Evolutionary conservation across 23 red algal genomes (phyloP).

Genomic region (Porphyridium purpureum): DNA sequence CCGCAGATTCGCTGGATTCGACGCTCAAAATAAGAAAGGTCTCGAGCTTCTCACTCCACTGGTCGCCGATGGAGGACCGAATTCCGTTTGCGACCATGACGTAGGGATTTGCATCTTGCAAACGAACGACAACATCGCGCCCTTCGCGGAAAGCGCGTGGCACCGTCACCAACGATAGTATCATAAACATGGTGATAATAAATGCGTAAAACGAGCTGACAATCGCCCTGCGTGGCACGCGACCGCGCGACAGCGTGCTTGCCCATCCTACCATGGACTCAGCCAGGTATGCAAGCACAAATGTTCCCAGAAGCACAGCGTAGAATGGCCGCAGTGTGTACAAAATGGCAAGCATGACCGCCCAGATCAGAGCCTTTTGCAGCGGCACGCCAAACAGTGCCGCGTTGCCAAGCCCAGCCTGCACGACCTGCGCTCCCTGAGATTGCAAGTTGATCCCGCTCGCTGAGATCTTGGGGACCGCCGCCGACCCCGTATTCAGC

Average conservation of each 20-base stretch:
- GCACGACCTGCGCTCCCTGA: too few species aligned
- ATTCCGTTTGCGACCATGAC: constrained; percentile 79
- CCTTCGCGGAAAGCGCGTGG: constrained; percentile 72
- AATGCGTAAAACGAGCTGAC: constrained; percentile 64
- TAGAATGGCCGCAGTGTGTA: constrained; percentile 68
- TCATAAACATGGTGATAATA: constrained; percentile 50
- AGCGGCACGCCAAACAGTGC: constrained; percentile 17
- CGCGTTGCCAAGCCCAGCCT: too few species aligned
- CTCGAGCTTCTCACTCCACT: constrained; percentile 69
- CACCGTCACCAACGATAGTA: constrained; percentile 64
- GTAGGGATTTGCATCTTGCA: constrained; percentile 84
- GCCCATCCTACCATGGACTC: constrained; percentile 51
- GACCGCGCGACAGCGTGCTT: constrained; percentile 5
- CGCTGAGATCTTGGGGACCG: too few species aligned
- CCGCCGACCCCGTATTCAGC: too few species aligned
- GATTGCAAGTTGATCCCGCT: too few species aligned
- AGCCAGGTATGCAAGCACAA: constrained; percentile 75
- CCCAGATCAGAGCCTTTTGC: constrained; percentile 51
- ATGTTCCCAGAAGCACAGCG: constrained; percentile 75
- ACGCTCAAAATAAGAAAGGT: constrained; percentile 29
- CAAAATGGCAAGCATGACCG: constrained; percentile 10
- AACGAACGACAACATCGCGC: constrained; percentile 76
- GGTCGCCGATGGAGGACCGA: constrained; percentile 70
- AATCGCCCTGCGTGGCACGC: constrained; percentile 30
- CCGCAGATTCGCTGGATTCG: background rate